phyloP scores from a whole-genome alignment of 139 green algal species.

The Pleodorina starrii region DNA sequence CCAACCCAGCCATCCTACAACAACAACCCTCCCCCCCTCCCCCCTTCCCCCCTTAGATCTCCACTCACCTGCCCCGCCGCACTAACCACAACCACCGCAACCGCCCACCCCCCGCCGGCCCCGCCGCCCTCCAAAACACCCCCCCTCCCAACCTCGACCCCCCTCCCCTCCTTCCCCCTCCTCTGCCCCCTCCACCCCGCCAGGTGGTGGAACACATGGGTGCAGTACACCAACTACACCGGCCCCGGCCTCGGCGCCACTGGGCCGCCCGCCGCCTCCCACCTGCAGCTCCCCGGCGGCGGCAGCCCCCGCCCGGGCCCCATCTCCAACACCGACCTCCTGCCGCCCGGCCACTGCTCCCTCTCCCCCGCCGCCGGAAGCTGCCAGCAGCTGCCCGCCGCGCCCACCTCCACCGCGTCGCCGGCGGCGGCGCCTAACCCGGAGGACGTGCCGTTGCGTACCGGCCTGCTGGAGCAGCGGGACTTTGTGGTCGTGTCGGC shows the following conservation, averaged over 20 bases:
- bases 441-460: not conserved
- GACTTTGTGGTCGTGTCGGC: constrained; percentile 64
- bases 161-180: no score
- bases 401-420: not conserved
- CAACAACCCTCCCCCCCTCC: no score
- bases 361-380: no score
- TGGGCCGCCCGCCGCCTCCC: not conserved
- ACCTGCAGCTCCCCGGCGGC: not conserved
- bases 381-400: not conserved
- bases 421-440: not conserved
- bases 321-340: constrained; percentile 62
- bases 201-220: constrained; percentile 46
- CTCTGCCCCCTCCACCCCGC: no score
- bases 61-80: no score
- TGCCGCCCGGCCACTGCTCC: not conserved
- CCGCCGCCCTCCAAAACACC: no score
- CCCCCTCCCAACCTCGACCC: no score
- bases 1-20: no score
- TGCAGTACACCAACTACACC: constrained; percentile 19
- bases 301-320: constrained; percentile 48
- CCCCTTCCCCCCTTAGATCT: no score
- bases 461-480: constrained; percentile 48
- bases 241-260: not conserved
- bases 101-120: no score
- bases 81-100: no score